Base-by-base conservation (phyloP, 208 protist species). In the Acanthamoeba lugdunensis region DNA sequence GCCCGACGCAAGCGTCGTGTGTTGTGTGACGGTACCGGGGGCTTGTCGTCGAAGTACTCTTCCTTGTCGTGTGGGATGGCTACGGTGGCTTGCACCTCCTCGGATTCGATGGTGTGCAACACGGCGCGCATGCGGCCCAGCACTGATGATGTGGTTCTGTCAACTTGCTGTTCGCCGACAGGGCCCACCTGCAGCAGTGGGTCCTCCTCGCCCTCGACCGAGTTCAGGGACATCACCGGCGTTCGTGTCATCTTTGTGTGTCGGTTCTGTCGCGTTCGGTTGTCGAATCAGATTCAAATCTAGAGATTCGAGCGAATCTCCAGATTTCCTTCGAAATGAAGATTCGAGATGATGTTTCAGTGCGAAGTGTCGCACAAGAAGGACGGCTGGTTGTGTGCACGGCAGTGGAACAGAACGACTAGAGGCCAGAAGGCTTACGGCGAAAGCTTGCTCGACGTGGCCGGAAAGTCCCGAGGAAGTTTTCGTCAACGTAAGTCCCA, bases 391-490 rank as follows among this genome's bases (percentile, higher is more conserved):
- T 50, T 50, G 48, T 1, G 11, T 14, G 6, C 48, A 50, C 48
- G 48, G 1, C 48, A 50, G 48, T 11, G 48, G 11, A 14, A 50
- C 48, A 50, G 48, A 50, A 50, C 48, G 48, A 50, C 48, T 14
- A 50, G 48, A 11, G 48, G 48, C 48, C 9, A 56, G 54, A 61
- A 21, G 54, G 56, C 54, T 58, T 5, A 61, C 56, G 18, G 56
- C 21, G 56, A 61, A 58, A 58, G 54, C 54, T 58, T 58, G 13
- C 54, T 7, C 54, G 16, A 16, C 6, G 28, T 18, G 28, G 28
- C 37, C 73, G 73, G 73, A 82, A 82, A 82, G 41, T 82, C 73
- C 73, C 73, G 73, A 82, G 73, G 73, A 82, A 82, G 41, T 82
- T 82, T 82, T 56, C 23, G 41, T 11, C 4, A 69, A 6, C 25